Base-by-base conservation (phyloP, 202 grass and related monocot species). In the Carex arenaria region DNA sequence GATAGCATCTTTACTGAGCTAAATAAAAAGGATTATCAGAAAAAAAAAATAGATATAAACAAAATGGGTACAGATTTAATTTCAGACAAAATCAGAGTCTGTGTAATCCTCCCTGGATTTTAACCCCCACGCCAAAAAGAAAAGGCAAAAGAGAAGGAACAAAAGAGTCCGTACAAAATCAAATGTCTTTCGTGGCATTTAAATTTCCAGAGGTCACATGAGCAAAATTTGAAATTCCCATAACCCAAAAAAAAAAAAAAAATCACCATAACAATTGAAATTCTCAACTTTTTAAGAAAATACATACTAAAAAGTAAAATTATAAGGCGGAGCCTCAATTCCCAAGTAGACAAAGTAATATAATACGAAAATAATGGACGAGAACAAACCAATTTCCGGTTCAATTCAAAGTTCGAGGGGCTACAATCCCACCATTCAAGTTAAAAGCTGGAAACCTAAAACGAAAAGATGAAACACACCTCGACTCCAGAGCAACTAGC, bases 401-500 rank as follows among this genome's bases (percentile, higher is more conserved):
- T 34, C 3, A 57, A 19, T 57, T 77, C 52, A 77, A 57, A 77
- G 30, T 77, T 34, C 13, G 51, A 75, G 72, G 45, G 13, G 12
- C 23, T 75, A 75, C 6, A 77, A 77, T 0, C 36, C 40, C 10
- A 4, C 9, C n/a, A 64, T 81, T 81, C 34, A 10, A 65, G 20
- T 64, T n/a, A 31, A 34, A 76, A 62, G 3, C 13, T 11, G 5
- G 61, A 62, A 80, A n/a, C 28, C 31, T 11, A 8, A 53, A 20
- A 34, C 72, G 9, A 66, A 20, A 87, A 79, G 43, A 89, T 60
- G 47, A 89, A 85, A 67, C 34, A 47, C 43, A 90, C 88, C 78
- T 86, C 87, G 47, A 91, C 80, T 81, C 64, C 79, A n/a, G 89
- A 88, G 82, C 89, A 93, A 81, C 91, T 90, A 8, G 87, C 89